Base-by-base conservation (phyloP, 1,284 basidiomycete genomes). In the Puccinia hordei region DNA sequence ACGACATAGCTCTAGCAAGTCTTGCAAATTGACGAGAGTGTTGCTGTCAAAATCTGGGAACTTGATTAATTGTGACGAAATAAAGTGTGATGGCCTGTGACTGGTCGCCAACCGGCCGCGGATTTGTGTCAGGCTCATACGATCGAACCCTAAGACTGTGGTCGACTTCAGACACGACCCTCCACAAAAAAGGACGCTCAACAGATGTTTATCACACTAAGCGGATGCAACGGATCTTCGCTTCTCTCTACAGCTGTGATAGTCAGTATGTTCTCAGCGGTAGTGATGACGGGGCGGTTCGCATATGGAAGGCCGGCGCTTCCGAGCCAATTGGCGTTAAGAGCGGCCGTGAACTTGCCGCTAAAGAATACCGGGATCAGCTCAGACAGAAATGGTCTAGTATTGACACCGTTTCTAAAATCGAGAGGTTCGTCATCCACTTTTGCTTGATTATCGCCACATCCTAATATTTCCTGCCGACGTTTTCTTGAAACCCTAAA, bases 171-270 rank as follows among this genome's bases (percentile, higher is more conserved):
- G 89, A 90, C 66, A 79, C 68, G 33, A 79, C 77, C 22, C 55
- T 72, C 5, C 77, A 79, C 49, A 68, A 59, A 44, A 79, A 79
- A 72, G 95, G 95, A 2, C 90, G 90, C 80, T 89, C 89, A 2
- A 91, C 93, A 27, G 96, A 98, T 85, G 91, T 95, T 5, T 99
- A 99, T 86, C 96, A 99, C 87, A 96, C 94, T 33, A 98, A 98
- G 87, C 92, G 97, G 59, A 99, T 99, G 97, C 96, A 99, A 86
- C 90, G 95, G 30, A 68, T 85, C 41, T 86, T 85, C 46, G 65
- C 81, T 61, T 91, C 90, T 53, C 65, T 88, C 90, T 98, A 92
- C 87, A 94, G 94, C 0, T 90, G 91, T 27, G 97, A 99, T 82
- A 91, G 95, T 24, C 91, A 95, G 53, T 99, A 95, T 87, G 91